Percentiles rank a stretch among this genome's conserved stretches.
These are phyloP conservation scores for Cyclostephanos tholiformis DNA, from an alignment of 108 stramenopile genomes.

Conservation along the genomic window DNA sequence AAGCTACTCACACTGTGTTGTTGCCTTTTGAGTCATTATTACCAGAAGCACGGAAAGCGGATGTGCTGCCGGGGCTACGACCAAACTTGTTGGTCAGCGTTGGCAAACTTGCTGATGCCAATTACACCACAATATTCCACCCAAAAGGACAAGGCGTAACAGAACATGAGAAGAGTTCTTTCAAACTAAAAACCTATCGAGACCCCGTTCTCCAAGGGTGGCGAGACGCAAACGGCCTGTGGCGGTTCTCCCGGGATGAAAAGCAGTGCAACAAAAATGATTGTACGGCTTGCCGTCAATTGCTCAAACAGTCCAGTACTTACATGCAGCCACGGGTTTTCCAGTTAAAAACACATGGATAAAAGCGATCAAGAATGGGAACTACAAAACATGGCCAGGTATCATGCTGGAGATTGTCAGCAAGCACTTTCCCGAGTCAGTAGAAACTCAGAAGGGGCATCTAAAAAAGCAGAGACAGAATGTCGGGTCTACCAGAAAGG, in stretches of 20 bases:
- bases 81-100: too few relatives aligned
- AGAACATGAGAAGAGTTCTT: background rate
- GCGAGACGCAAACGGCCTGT: background rate
- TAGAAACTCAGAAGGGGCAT: too few relatives aligned
- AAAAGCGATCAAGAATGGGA: slow-evolving; percentile 9
- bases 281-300: background rate
- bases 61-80: background rate
- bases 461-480: too few relatives aligned
- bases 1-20: background rate
- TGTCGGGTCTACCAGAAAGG: background rate
- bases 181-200: background rate
- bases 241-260: background rate
- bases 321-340: too few relatives aligned
- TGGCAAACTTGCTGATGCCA: slow-evolving; percentile 17
- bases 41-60: background rate
- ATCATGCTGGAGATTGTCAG: slow-evolving; percentile 6
- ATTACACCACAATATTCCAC: slow-evolving; percentile 19
- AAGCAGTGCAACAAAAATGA: background rate
- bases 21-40: background rate
- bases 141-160: background rate
- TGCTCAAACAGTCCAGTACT: too few relatives aligned
- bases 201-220: slow-evolving; percentile 7
- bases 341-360: slow-evolving; percentile 26
- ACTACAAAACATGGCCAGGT: slow-evolving; percentile 15
- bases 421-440: slow-evolving; percentile 24